These are phyloP conservation scores for Cutaneotrichosporon cutaneum DNA, from an alignment of 1,284 basidiomycete genomes.

Conservation along the genomic window DNA sequence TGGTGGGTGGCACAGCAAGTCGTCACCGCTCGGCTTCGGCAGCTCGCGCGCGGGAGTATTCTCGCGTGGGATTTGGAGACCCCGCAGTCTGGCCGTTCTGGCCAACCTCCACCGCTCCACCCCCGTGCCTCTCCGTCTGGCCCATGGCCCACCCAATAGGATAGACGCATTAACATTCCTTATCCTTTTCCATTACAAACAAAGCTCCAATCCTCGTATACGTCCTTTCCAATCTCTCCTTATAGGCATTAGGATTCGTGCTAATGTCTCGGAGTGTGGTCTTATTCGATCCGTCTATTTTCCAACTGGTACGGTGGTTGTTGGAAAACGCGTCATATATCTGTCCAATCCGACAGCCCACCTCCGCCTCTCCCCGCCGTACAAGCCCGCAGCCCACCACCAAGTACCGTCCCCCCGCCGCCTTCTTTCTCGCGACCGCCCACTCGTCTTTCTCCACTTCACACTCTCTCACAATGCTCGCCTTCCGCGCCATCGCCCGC, in stretches of 20 bases:
- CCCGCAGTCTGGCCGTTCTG: neutral
- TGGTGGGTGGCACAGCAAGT: neutral
- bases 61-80: conserved; percentile 1
- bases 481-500: conserved; percentile 28
- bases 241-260: too few relatives aligned
- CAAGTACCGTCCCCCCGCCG: neutral
- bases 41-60: neutral
- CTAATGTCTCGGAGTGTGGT: too few relatives aligned
- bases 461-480: conserved; percentile 23
- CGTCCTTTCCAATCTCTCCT: too few relatives aligned
- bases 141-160: too few relatives aligned
- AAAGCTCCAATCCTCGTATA: neutral
- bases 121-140: neutral
- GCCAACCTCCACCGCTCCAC: neutral
- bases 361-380: neutral
- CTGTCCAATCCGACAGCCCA: conserved; percentile 11
- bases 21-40: conserved; percentile 5
- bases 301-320: neutral
- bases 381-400: too few relatives aligned
- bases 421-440: neutral
- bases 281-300: neutral
- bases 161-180: neutral
- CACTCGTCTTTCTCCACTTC: neutral
- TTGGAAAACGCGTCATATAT: conserved; percentile 12
- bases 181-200: neutral